A percentile compares a stretch with the other conserved stretches of the same genome.
Conservation (phyloP, 805 yeast species). For the Zygosaccharomyces gambellarensis region DNA sequence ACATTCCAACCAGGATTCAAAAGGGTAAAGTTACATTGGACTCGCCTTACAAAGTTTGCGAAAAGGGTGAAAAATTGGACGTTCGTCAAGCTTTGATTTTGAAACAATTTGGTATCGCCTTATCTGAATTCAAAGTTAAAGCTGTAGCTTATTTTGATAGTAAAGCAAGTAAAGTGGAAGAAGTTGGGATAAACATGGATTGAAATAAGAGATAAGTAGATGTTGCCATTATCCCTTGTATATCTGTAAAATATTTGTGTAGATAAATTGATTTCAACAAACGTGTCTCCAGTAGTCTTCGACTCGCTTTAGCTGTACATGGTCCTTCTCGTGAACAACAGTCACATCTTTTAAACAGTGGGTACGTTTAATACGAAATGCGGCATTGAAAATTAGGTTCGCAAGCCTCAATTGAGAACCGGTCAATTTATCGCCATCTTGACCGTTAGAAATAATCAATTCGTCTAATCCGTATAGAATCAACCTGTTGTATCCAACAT, state of each 20-base stretch:
- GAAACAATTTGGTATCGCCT: conserved; percentile 94
- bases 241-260: conserved; percentile 10
- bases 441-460: neutral
- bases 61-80: conserved; percentile 72
- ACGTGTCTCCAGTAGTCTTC: conserved; percentile 29
- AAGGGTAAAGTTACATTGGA: conserved; percentile 79
- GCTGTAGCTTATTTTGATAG: conserved; percentile 73
- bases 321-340: conserved; percentile 12
- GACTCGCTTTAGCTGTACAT: conserved; percentile 10
- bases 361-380: conserved; percentile 21
- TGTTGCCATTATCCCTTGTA: neutral
- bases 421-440: conserved; percentile 1
- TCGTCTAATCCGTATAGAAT: conserved; percentile 30
- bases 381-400: conserved; percentile 23
- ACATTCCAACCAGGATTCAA: conserved; percentile 86
- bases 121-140: conserved; percentile 81
- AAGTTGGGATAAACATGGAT: conserved; percentile 35
- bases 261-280: conserved; percentile 12
- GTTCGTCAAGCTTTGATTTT: conserved; percentile 87
- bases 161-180: conserved; percentile 40
- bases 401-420: conserved; percentile 15
- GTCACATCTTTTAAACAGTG: conserved; percentile 15
- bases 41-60: conserved; percentile 75
- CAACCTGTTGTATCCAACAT: conserved; percentile 19
- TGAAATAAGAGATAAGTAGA: neutral